Percentiles rank a stretch among this genome's conserved stretches.
Evolutionary conservation across 257 asterid species (phyloP).

Genomic region (Euphrasia confusa): DNA sequence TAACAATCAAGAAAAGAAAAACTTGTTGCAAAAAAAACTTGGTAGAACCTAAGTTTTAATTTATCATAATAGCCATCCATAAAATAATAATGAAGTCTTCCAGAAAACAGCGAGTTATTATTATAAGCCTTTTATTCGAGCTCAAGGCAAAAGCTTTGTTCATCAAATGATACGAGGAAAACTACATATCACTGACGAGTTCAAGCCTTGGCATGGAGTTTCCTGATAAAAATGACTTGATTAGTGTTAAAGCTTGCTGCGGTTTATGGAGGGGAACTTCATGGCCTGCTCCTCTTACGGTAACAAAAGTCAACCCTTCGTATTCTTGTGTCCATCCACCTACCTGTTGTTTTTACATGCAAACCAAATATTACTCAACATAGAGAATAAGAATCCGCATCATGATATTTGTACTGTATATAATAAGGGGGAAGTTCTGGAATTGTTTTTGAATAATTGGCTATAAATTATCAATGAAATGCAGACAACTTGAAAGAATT

Average conservation of each 20-base stretch:
- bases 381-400: background rate
- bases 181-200: constrained; percentile 38
- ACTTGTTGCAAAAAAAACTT: too few species aligned
- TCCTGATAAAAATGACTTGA: constrained; percentile 62
- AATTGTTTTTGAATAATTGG: background rate
- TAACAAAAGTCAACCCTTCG: constrained; percentile 68
- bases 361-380: background rate
- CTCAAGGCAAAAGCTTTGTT: background rate
- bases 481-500: background rate
- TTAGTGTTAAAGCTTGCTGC: constrained; percentile 63
- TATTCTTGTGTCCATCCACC: constrained; percentile 95
- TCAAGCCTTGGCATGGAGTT: constrained; percentile 50
- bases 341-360: constrained; percentile 40
- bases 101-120: constrained; percentile 12
- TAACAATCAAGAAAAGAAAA: too few species aligned
- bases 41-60: too few species aligned
- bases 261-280: constrained; percentile 86
- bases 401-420: background rate
- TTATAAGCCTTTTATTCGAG: background rate
- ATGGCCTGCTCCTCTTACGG: constrained; percentile 92
- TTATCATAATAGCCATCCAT: background rate
- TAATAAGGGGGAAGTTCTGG: background rate
- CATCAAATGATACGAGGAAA: background rate
- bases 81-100: background rate
- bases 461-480: too few species aligned